Percentiles rank a stretch among this genome's conserved stretches.
These are phyloP conservation scores for Penicillium bovifimosum DNA, from an alignment of 495 filamentous ascomycete species.

Conservation along the genomic window DNA sequence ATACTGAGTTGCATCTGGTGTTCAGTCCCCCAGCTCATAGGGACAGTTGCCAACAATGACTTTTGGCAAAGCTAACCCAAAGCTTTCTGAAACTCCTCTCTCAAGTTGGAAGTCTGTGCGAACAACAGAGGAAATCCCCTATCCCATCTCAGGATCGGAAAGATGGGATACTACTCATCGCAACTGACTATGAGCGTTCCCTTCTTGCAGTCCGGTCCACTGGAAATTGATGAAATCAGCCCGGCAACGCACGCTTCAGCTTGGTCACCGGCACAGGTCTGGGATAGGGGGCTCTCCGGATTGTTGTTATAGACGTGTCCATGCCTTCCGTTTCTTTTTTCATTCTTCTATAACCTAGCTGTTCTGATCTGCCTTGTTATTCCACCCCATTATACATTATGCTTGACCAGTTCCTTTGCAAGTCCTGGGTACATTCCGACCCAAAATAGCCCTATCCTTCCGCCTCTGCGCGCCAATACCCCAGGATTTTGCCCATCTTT, in stretches of 20 bases:
- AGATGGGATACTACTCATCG: conserved; percentile 5
- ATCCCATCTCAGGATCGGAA: not conserved
- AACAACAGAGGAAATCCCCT: not conserved
- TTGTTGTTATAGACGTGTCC: conserved; percentile 2
- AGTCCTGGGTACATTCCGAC: not conserved
- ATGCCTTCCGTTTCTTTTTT: not conserved
- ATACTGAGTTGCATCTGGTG: not conserved
- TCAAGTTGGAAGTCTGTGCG: not conserved
- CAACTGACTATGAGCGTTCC: not conserved
- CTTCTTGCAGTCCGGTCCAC: conserved; percentile 10
- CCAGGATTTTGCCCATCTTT: not conserved
- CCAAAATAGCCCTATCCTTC: not conserved
- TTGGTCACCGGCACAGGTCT: conserved; percentile 11
- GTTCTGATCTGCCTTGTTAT: not conserved
- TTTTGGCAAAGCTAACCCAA: not conserved
- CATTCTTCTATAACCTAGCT: not conserved
- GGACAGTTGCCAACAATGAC: not conserved
- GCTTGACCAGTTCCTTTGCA: not conserved
- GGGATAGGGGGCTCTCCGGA: not conserved
- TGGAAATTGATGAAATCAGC: conserved; percentile 14
- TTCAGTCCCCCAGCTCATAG: not conserved
- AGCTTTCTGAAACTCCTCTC: not conserved
- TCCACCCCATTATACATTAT: not conserved
- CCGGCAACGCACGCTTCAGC: conserved; percentile 17
- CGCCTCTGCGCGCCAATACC: not conserved